Percentiles rank a stretch among this genome's conserved stretches.
These are phyloP conservation scores for Aquilaria malaccensis DNA, from an alignment of 345 rosid genomes.

Conservation along the genomic window DNA sequence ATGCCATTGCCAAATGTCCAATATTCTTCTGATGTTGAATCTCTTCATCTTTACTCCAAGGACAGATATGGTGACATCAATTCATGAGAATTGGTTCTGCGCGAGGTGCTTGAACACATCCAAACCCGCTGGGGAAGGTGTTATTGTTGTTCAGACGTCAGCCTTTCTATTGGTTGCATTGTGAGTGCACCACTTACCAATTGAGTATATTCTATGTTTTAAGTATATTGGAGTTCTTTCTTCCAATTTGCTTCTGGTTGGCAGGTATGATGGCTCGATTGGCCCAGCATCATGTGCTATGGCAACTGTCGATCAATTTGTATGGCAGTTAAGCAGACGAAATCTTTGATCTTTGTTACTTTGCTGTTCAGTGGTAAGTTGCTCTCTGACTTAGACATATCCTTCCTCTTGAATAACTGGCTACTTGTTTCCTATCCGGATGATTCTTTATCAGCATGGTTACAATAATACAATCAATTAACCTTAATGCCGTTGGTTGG, in stretches of 20 bases:
- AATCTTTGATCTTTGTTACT: conserved; percentile 19
- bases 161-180: conserved; percentile 56
- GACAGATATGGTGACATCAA: conserved; percentile 67
- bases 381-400: no score
- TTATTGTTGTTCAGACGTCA: conserved; percentile 63
- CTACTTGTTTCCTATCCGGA: no score
- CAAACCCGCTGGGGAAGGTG: conserved; percentile 78
- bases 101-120: conserved; percentile 68
- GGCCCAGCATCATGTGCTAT: conserved; percentile 69
- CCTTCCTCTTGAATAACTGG: no score
- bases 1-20: no score
- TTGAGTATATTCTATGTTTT: no score
- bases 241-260: neutral
- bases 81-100: conserved; percentile 73
- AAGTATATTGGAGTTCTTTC: no score
- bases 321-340: conserved; percentile 37
- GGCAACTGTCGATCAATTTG: conserved; percentile 64
- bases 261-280: conserved; percentile 73
- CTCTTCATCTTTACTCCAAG: neutral
- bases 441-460: no score
- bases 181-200: conserved; percentile 32
- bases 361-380: no score
- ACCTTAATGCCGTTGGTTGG: no score
- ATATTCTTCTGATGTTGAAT: no score
- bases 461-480: no score